These are phyloP conservation scores for Hymenotorrendiella dingleyae DNA, from an alignment of 2,329 filamentous ascomycete species.

Conservation along the genomic window DNA sequence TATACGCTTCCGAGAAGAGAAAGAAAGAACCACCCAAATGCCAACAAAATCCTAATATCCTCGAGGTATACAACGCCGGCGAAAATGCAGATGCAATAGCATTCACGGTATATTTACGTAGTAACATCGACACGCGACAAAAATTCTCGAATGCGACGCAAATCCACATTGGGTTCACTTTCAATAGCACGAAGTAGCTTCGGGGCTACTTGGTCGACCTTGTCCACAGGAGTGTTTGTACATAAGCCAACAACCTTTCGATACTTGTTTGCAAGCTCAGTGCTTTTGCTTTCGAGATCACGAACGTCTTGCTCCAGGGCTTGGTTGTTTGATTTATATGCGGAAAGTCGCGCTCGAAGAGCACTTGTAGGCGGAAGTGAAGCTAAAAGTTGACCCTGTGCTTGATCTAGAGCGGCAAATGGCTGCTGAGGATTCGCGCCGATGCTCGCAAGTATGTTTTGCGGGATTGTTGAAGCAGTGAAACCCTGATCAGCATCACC, in stretches of 20 bases:
- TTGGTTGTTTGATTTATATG: slow-evolving; percentile 64
- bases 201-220: slow-evolving; percentile 73
- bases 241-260: slow-evolving; percentile 82
- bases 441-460: slow-evolving; percentile 25
- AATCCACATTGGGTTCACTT: slow-evolving; percentile 74
- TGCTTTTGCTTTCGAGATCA: slow-evolving; percentile 70
- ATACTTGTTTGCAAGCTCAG: slow-evolving; percentile 82
- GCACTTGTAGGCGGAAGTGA: slow-evolving; percentile 52
- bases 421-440: slow-evolving; percentile 30
- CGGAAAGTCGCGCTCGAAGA: slow-evolving; percentile 62
- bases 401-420: slow-evolving; percentile 35
- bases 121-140: slow-evolving; percentile 59
- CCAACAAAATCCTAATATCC: no score
- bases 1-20: no score
- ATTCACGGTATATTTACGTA: not conserved
- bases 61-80: no score
- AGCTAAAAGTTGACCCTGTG: slow-evolving; percentile 35
- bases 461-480: slow-evolving; percentile 18
- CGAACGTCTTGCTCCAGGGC: slow-evolving; percentile 62
- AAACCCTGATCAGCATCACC: slow-evolving; percentile 32
- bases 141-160: slow-evolving; percentile 72
- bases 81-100: no score
- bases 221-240: slow-evolving; percentile 68
- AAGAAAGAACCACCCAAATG: no score
- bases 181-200: slow-evolving; percentile 81